Base-by-base conservation (phyloP, 2,329 filamentous ascomycete species). In the Delphinella strobiligena region DNA sequence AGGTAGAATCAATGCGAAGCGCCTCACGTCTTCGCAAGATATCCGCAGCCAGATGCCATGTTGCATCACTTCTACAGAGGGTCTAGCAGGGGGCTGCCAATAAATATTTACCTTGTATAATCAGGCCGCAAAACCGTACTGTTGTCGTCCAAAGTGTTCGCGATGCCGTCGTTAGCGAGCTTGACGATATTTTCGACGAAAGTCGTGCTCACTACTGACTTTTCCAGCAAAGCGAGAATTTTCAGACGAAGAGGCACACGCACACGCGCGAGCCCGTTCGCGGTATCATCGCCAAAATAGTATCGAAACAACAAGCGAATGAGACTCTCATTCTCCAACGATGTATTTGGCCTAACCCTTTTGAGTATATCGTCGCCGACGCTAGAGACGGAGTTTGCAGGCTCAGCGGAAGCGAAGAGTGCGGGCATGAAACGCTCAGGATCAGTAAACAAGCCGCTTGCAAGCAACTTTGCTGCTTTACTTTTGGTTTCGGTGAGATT, bases 291-390 rank as follows among this genome's bases (percentile, higher is more conserved):
- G n/a, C 71, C 74, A 32, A 80, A 77, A 55, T 94, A 93, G 2
- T 87, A 70, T 3, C 70, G 61, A 50, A 87, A 88, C 2, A 96
- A 65, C 12, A 71, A 66, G 41, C 72, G 63, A 3, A 93, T 68
- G 2, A 87, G 60, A 1, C 57, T 49, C 8, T 66, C 51, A 45
- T 85, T 72, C 55, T 96, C 89, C 18, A 95, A 64, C 7, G 82
- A 77, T 7, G 83, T 73, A 2, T 75, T 66, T 8, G 74, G 66
- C 19, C 68, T 72, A 19, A 75, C 82, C 47, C 88, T 72, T 61
- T 95, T 98, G 47, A 96, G 61, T 36, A 93, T 75, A 51, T 94
- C 87, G 41, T 95, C 86, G 0, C 84, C 89, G n/a, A 85, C 66
- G n/a, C 82, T 77, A 9, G 83, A 78, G 29, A 95, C 78, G 7